phyloP scores from a whole-genome alignment of 2,329 filamentous ascomycete genomes.

The Zymoseptoria tritici region DNA sequence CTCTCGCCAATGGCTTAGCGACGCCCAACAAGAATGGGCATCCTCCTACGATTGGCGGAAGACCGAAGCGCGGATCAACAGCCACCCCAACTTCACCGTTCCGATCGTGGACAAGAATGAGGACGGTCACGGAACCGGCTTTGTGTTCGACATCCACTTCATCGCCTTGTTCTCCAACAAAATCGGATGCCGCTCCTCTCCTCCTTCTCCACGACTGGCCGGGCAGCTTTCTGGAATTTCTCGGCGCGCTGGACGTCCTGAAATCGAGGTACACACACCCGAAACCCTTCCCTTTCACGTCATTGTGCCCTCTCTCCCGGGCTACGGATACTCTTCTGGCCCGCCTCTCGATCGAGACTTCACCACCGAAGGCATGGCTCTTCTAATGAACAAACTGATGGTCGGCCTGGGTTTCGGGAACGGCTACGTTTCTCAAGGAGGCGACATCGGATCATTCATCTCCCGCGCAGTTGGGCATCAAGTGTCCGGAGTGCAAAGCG shows the following conservation, averaged over 20 bases:
- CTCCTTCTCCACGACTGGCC: conserved; percentile 52
- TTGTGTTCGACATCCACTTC: conserved; percentile 44
- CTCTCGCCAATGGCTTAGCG: conserved; percentile 39
- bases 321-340: conserved; percentile 45
- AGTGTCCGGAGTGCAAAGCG: conserved; percentile 43
- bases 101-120: conserved; percentile 31
- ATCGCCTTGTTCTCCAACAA: conserved; percentile 41
- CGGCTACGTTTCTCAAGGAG: conserved; percentile 51
- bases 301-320: conserved; percentile 49
- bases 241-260: conserved; percentile 44
- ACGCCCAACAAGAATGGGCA: conserved; percentile 36
- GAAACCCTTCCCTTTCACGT: conserved; percentile 50
- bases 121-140: conserved; percentile 15
- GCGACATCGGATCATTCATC: conserved; percentile 47
- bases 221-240: conserved; percentile 47
- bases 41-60: conserved; percentile 43
- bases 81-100: conserved; percentile 44
- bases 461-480: conserved; percentile 36
- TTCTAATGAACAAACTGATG: conserved; percentile 47
- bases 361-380: conserved; percentile 33
- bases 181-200: conserved; percentile 44
- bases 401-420: conserved; percentile 44
- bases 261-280: conserved; percentile 42
- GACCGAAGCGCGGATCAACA: conserved; percentile 40
- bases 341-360: conserved; percentile 43